Percentiles rank a stretch among this genome's conserved stretches.
Evolutionary conservation across 129 eudicot genomes (phyloP).

Genomic region (Erigeron canadensis): DNA sequence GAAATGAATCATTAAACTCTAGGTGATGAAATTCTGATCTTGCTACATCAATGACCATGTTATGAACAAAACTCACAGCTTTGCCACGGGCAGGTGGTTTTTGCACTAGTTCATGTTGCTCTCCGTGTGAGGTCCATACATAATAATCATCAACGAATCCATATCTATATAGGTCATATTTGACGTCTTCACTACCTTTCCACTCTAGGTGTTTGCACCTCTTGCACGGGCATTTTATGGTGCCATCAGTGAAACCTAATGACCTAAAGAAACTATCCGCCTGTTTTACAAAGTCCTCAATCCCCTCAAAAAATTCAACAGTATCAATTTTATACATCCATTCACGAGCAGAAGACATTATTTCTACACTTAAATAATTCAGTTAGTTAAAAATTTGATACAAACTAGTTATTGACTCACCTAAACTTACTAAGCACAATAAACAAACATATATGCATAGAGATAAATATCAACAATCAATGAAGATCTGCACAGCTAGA

Average conservation of each 20-base stretch:
- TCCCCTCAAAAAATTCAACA: too few relatives aligned
- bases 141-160: not conserved
- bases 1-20: too few relatives aligned
- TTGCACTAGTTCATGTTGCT: not conserved
- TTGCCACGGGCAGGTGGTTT: not conserved
- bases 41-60: slow-evolving; percentile 6
- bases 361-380: too few relatives aligned
- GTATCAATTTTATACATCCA: too few relatives aligned
- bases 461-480: too few relatives aligned
- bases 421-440: too few relatives aligned
- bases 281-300: too few relatives aligned
- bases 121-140: not conserved
- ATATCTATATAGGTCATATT: slow-evolving; percentile 5
- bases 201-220: not conserved
- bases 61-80: not conserved
- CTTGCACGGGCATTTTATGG: not conserved
- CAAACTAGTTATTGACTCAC: too few relatives aligned
- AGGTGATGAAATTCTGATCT: not conserved
- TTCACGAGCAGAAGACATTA: too few relatives aligned
- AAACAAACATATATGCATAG: too few relatives aligned
- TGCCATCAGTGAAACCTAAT: not conserved
- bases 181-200: not conserved
- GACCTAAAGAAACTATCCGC: not conserved
- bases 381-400: too few relatives aligned
- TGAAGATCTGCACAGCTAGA: too few relatives aligned